Evolutionary conservation across 495 filamentous ascomycete genomes (phyloP), one percentile per base, ranked within the genome.

Genomic region (Talaromyces proteolyticus): DNA sequence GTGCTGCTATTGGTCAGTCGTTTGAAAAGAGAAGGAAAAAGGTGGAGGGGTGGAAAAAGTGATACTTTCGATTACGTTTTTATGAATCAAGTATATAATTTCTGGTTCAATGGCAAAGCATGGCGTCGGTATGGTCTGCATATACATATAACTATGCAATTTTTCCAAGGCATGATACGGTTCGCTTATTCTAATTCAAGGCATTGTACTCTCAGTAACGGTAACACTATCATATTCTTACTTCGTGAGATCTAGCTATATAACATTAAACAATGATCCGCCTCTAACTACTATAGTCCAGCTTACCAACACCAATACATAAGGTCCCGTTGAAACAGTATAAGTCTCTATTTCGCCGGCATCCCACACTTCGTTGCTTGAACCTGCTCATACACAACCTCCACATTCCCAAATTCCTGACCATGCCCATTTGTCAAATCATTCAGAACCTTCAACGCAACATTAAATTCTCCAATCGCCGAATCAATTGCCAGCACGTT

Each of bases 11-110:
- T 60, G 84, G 88, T 21, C 80, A 88, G 41, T 70, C 79, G 44
- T 89, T 87, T 53, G 82, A 87, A 61, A 90, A 91, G 64, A 75
- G 78, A 48, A 69, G 87, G 49, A 89, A 88, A 75, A 78, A 81
- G 53, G 57, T 85, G 52, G 82, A 85, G 11, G 75, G 73, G 34
- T 78, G 84, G 57, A 80, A 80, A 53, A 61, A 60, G 48, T 72
- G 58, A 51, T 42, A 19, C 1, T 12, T 50, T 24, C 49, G 39
- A 4, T 3, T 17, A 17, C 14, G 38, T 14, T 10, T 41, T 34
- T 34, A 34, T 34, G 29, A 34, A 14, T 4, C 8, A 10, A 10
- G 1, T 8, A 34, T 4, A 8, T 34, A 10, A 14, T 34, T 34
- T 34, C 8, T 34, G 14, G n/a, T n/a, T 14, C 29, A 34, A 34